These are phyloP conservation scores for Excoecaria cochinchinensis DNA, from an alignment of 345 rosid genomes.

Conservation along the genomic window DNA sequence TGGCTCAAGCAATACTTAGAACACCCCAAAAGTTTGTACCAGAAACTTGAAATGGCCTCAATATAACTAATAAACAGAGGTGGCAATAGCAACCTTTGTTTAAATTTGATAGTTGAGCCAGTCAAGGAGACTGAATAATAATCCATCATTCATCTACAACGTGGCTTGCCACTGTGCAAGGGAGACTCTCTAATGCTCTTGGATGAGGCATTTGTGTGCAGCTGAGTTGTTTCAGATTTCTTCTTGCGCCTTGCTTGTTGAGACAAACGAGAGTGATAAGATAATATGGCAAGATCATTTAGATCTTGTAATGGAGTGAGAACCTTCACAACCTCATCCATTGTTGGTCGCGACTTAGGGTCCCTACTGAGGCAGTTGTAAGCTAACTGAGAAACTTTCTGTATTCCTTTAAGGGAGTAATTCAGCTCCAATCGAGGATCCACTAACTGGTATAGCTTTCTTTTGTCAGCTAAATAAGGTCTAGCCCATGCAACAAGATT, in stretches of 20 bases:
- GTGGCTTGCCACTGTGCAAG: constrained; percentile 53
- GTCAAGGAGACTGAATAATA: constrained; percentile 26
- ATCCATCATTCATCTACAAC: constrained; percentile 42
- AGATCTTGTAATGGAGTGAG: constrained; percentile 33
- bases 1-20: constrained; percentile 24
- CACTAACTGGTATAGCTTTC: constrained; percentile 32
- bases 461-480: constrained; percentile 30
- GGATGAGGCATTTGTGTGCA: constrained; percentile 30
- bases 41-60: constrained; percentile 35
- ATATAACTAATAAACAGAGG: constrained; percentile 23
- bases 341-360: constrained; percentile 30
- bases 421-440: constrained; percentile 34
- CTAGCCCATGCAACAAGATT: constrained; percentile 36
- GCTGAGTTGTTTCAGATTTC: constrained; percentile 50
- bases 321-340: constrained; percentile 35
- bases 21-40: constrained; percentile 5
- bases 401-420: constrained; percentile 33
- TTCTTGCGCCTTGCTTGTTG: constrained; percentile 71
- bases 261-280: constrained; percentile 33
- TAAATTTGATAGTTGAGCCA: constrained; percentile 26
- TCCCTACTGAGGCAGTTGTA: constrained; percentile 32
- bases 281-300: constrained; percentile 31
- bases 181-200: constrained; percentile 56
- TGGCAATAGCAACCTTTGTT: constrained; percentile 23
- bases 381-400: constrained; percentile 33